Base-by-base conservation (phyloP, 352 stramenopile genomes). In the Pythium rhizo-oryzae region DNA sequence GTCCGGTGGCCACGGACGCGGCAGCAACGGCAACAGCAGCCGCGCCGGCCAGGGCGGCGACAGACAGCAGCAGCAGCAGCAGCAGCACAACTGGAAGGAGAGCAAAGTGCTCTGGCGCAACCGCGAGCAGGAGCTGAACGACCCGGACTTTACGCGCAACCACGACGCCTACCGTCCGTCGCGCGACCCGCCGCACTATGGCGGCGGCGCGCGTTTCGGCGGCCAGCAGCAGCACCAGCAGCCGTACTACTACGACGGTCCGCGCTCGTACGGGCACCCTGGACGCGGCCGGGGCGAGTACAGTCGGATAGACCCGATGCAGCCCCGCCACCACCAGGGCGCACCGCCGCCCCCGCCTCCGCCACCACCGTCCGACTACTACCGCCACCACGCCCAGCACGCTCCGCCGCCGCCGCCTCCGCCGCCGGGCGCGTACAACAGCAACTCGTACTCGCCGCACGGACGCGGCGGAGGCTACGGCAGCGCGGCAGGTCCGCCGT, bases 71-170 rank as follows among this genome's bases (percentile, higher is more conserved):
- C 25, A 63, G 35, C n/a, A 59, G 13, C 44, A 51, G 43, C 41
- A 51, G 24, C 74, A 46, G 51, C 77, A 91, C 41, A 88, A 89
- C 71, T 96, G 89, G 89, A 94, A 94, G 62, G 84, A 95, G 65
- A 94, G 78, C 66, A 98, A 98, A 64, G 96, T 97, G 37, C 82
- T 97, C 50, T 98, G 92, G 81, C 88, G 96, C 24, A 98, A 99
- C 79, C 90, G 93, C 33, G 85, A 97, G 66, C 89, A 98, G 72
- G 96, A 99, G 77, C 68, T 96, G 69, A 97, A 97, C 61, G 96
- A 99, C 74, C 92, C 92, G 3, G 92, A 98, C 70, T 98, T 98
- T 44, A 91, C 89, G 39, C 85, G 89, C 37, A 87, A 95, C 65
- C 85, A 89, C 57, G 75, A 93, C 37, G 79, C 77, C 21, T 91